Conservation (phyloP, 2,329 filamentous ascomycete genomes). For the Pseudogymnoascus sp. region DNA sequence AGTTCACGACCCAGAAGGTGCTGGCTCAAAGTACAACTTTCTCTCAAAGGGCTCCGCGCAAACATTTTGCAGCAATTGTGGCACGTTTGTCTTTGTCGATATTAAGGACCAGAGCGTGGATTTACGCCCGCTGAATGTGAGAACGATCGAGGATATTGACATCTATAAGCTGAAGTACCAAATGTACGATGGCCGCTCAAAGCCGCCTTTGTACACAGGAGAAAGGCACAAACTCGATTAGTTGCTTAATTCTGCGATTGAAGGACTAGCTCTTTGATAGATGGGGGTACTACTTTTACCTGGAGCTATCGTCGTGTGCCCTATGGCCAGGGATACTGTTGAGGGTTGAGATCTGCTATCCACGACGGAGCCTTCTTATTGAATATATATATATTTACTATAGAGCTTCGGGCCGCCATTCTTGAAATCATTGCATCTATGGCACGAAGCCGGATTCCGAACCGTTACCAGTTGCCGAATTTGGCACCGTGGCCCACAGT, state of each 20-base stretch:
- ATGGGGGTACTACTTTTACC: not conserved
- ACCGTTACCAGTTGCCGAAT: not conserved
- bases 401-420: not conserved
- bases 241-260: not conserved
- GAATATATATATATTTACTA: not conserved
- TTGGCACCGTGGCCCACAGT: not conserved
- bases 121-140: slow-evolving; percentile 17
- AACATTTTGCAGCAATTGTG: slow-evolving; percentile 19
- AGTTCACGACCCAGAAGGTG: slow-evolving; percentile 12
- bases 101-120: slow-evolving; percentile 13
- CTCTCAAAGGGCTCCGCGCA: slow-evolving; percentile 17
- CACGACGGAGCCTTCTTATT: not conserved
- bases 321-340: not conserved
- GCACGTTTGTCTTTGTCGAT: slow-evolving; percentile 18
- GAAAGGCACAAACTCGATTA: not conserved
- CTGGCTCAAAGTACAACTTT: slow-evolving; percentile 15
- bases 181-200: slow-evolving; percentile 15
- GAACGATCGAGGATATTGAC: slow-evolving; percentile 14
- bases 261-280: not conserved
- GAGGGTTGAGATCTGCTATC: not conserved
- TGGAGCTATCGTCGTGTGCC: not conserved
- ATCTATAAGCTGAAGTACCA: slow-evolving; percentile 9
- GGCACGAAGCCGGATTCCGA: not conserved
- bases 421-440: not conserved
- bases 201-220: slow-evolving; percentile 13